These are phyloP conservation scores for Apiospora koreana DNA, from an alignment of 2,329 filamentous ascomycete genomes.

Conservation along the genomic window DNA sequence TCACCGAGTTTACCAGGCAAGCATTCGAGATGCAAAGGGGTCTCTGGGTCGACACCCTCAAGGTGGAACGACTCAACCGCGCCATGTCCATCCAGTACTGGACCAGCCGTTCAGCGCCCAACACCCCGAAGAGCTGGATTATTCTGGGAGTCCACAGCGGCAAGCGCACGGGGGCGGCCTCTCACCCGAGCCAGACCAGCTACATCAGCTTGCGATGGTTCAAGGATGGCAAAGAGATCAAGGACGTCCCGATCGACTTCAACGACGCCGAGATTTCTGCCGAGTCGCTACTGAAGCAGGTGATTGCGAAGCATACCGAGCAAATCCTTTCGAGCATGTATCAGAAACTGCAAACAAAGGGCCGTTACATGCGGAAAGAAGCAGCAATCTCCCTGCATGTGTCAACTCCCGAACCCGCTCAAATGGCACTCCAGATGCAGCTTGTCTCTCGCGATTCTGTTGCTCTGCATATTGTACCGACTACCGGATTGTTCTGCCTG, in stretches of 20 bases:
- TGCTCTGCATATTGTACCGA: slow-evolving; percentile 70
- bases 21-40: slow-evolving; percentile 67
- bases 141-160: slow-evolving; percentile 80
- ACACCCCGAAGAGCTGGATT: slow-evolving; percentile 82
- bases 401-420: slow-evolving; percentile 62
- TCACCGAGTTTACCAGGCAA: slow-evolving; percentile 79
- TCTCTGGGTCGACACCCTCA: slow-evolving; percentile 77
- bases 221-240: slow-evolving; percentile 75
- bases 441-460: slow-evolving; percentile 64
- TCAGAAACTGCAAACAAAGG: slow-evolving; percentile 57
- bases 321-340: slow-evolving; percentile 70
- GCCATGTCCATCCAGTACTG: slow-evolving; percentile 91
- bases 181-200: slow-evolving; percentile 50
- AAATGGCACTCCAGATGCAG: slow-evolving; percentile 69
- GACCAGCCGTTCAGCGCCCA: slow-evolving; percentile 59
- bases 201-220: slow-evolving; percentile 76
- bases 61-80: slow-evolving; percentile 77
- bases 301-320: slow-evolving; percentile 75
- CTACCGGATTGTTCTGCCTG: slow-evolving; percentile 75
- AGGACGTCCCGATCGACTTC: slow-evolving; percentile 66
- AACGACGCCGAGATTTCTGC: slow-evolving; percentile 69
- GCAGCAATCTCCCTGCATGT: slow-evolving; percentile 59
- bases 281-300: slow-evolving; percentile 70
- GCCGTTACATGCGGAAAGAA: slow-evolving; percentile 62
- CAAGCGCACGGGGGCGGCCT: slow-evolving; percentile 41